A percentile compares a stretch with the other conserved stretches of the same genome.
Evolutionary conservation across 495 filamentous ascomycete genomes (phyloP).

Genomic region (Tetracladium setigerum): DNA sequence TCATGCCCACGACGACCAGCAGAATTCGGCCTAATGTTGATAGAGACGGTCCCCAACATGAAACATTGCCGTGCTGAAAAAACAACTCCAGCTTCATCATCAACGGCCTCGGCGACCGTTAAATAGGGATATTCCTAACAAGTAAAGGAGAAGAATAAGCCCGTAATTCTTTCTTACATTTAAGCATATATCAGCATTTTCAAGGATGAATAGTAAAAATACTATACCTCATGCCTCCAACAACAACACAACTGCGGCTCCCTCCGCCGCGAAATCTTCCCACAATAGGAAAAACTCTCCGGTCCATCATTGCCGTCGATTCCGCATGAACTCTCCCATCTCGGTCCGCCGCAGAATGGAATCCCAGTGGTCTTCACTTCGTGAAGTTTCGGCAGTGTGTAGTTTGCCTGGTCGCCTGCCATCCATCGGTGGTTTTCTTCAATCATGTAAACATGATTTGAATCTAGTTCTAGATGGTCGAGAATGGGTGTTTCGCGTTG

Average conservation of each 20-base stretch:
- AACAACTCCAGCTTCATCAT: conserved; percentile 44
- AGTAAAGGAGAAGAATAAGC: too few relatives aligned
- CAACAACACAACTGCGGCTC: conserved; percentile 35
- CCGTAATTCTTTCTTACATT: too few relatives aligned
- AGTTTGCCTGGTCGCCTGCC: conserved; percentile 32
- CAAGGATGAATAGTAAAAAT: too few relatives aligned
- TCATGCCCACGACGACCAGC: conserved; percentile 24
- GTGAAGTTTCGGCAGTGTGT: conserved; percentile 34
- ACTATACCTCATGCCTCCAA: conserved; percentile 46
- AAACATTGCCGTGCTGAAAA: conserved; percentile 48
- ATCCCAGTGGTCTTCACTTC: conserved; percentile 44
- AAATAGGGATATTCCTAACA: conserved; percentile 38
- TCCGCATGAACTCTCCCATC: conserved; percentile 40
- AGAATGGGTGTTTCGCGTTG: conserved; percentile 49
- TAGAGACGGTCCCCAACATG: conserved; percentile 34
- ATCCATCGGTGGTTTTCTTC: conserved; percentile 45
- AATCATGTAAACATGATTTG: conserved; percentile 43
- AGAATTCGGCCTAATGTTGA: conserved; percentile 20
- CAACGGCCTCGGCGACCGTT: conserved; percentile 47
- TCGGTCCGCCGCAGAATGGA: conserved; percentile 48
- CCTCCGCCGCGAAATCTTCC: conserved; percentile 33
- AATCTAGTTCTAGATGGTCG: conserved; percentile 46
- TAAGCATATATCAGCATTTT: too few relatives aligned
- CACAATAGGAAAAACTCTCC: conserved; percentile 32
- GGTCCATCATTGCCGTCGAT: conserved; percentile 32